Base-by-base conservation (phyloP, 2,329 filamentous ascomycete genomes). In the Fusarium penzigii region DNA sequence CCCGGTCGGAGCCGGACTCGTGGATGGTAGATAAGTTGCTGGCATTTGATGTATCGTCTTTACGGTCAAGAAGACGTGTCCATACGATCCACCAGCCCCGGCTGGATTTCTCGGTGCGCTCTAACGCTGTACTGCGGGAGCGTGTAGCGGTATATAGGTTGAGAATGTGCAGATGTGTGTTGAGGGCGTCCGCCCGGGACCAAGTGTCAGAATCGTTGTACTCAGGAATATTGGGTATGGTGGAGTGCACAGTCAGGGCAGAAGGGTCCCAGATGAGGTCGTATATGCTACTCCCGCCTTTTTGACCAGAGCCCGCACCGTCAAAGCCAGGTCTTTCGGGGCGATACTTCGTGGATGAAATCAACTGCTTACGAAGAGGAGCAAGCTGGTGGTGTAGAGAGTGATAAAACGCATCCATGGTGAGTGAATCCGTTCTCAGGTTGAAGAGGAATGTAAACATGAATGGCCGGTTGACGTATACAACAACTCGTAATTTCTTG, bases 391-490 rank as follows among this genome's bases (percentile, higher is more conserved):
- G 71, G 61, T 87, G 83, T 17, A 88, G 70, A 2, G 80, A 81
- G 42, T 77, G 78, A 65, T 87, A 87, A 8, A 86, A 70, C 0
- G 72, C 63, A n/a, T 80, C 74, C 67, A 75, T 80, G 5, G 79
- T 78, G 2, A 86, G 69, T 2, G 83, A 81, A 48, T 82, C 77
- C 7, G 87, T 86, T 43, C 78, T 77, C 13, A 74, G 66, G 11
- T 67, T 64, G 68, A 93, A 93, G 5, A 94, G 75, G 55, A 94
- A 87, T 2, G 86, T 82, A 67, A 89, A 92, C 44, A 93, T 81
- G 70, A 93, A 93, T 0, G 90, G 90, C 20, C 80, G 82, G 67
- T 86, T 84, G 42, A 87, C 81, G 65, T 92, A 92, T 45, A 92
- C 81, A 7, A 92, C 80, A 2, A 90, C 86, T 1, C 86, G 82